Percentiles rank a stretch among this genome's conserved stretches.
phyloP scores from a whole-genome alignment of 768 basidiomycete genomes.

The Naganishia randhawae region DNA sequence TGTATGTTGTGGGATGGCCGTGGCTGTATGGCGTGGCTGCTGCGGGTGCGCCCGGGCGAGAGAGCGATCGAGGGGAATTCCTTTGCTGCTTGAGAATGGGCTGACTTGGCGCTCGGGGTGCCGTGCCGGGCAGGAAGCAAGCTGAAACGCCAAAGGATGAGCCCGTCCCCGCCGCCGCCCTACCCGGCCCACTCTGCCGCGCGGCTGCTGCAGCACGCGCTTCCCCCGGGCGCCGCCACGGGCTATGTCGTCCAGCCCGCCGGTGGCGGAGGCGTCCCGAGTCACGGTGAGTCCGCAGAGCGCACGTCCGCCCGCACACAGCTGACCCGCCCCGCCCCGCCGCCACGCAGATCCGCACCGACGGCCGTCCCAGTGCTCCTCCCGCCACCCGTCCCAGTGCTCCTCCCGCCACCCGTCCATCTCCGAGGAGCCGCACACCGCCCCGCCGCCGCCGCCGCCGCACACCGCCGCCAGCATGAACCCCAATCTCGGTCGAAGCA shows the following conservation, averaged over 20 bases:
- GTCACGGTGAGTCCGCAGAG: too few relatives aligned
- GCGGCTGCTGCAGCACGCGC: not conserved
- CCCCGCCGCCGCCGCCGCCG: not conserved
- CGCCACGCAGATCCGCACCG: not conserved
- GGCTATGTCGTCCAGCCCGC: not conserved
- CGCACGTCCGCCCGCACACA: too few relatives aligned
- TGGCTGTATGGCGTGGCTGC: too few relatives aligned
- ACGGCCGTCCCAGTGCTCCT: not conserved
- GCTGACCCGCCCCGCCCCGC: too few relatives aligned
- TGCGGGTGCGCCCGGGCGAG: too few relatives aligned
- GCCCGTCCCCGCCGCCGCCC: not conserved
- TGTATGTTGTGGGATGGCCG: not conserved
- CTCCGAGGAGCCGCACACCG: conserved; percentile 22
- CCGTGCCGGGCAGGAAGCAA: too few relatives aligned
- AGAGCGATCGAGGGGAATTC: not conserved
- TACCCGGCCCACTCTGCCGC: not conserved
- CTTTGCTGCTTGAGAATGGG: too few relatives aligned
- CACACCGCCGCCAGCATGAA: not conserved
- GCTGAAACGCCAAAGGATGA: not conserved
- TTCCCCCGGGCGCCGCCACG: conserved; percentile 6
- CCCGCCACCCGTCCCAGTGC: conserved; percentile 9
- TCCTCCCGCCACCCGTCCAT: conserved; percentile 18
- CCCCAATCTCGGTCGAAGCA: not conserved
- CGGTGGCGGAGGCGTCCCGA: not conserved
- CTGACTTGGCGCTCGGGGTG: too few relatives aligned